Conservation (phyloP, 1,139 yeast species). For the Candida albicans region DNA sequence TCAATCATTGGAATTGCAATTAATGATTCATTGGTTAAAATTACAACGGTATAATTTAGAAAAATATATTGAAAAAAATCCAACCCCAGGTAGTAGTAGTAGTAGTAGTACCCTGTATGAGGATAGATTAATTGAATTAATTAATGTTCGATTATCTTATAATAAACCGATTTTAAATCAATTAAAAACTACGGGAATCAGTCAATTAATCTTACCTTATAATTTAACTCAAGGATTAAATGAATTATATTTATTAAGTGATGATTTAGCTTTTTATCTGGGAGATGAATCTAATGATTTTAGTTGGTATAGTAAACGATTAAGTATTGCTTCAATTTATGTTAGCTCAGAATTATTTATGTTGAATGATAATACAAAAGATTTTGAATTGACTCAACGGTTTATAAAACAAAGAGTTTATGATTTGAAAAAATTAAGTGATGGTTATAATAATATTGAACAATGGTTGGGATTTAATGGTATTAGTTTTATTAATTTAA, state of each 20-base stretch:
- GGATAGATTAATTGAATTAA: conserved; percentile 54
- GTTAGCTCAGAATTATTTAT: conserved; percentile 75
- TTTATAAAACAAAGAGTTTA: conserved; percentile 64
- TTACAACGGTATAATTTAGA: conserved; percentile 35
- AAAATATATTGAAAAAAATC: conserved; percentile 18
- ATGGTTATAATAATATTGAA: conserved; percentile 59
- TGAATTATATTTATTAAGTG: conserved; percentile 74
- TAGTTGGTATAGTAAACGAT: conserved; percentile 90
- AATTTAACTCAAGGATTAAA: conserved; percentile 52
- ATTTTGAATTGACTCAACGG: conserved; percentile 54
- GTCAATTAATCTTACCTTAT: conserved; percentile 54
- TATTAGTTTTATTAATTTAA: conserved; percentile 62
- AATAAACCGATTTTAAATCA: conserved; percentile 55
- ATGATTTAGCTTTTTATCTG: conserved; percentile 78
- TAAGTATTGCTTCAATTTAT: conserved; percentile 67
- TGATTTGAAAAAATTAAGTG: conserved; percentile 56
- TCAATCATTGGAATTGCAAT: conserved; percentile 43
- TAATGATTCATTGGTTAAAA: conserved; percentile 47
- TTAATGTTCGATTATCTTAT: conserved; percentile 60
- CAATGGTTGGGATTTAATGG: conserved; percentile 79
- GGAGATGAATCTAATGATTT: conserved; percentile 84
- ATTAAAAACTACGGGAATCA: conserved; percentile 46
- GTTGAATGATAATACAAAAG: conserved; percentile 70
- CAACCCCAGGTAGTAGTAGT: too few species aligned
- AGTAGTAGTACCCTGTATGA: conserved; percentile 21